Base-by-base conservation (phyloP, 352 stramenopile species). In the Globisporangium camurandrum region DNA sequence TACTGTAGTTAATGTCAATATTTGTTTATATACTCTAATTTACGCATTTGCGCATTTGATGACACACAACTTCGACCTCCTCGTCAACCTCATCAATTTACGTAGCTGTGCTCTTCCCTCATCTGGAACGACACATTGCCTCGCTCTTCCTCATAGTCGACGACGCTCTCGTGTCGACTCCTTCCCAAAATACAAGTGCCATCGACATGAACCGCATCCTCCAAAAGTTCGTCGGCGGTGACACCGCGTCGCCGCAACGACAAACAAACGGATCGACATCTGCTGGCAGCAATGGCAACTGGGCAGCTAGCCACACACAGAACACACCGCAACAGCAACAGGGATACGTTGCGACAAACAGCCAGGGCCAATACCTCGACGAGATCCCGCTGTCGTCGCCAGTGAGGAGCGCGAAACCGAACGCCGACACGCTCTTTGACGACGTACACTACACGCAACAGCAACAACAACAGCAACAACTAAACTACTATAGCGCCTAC, bases 361-460 rank as follows among this genome's bases (percentile, higher is more conserved):
- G 23, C 33, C 24, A 38, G 16, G 45, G 45, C 1, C 46, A 46
- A 7, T 48, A 49, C n/a, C 45, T 72, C 1, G 64, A 66, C 19
- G 64, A 72, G 22, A 61, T 69, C 33, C 60, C 64, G 49, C 34
- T 72, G 41, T 66, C 64, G 12, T 72, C 64, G 9, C 48, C 40
- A 5, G 46, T 51, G 17, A 46, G 51, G 8, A 50, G 58, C 39
- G 33, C 59, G 39, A 67, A 54, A 38, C 56, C 61, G 24, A 57
- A 57, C 47, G 64, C 64, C 17, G 56, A 58, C 19, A 30, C 65
- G 49, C 56, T 71, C 14, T 71, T 71, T 43, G 49, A 58, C 20
- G 49, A 67, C 24, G 10, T 36, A 23, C 48, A 46, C 26, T 40
- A 49, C 50, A 4, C 48, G 2, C 38, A 53, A 14, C 49, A 67